Evolutionary conservation across 2,329 filamentous ascomycete genomes (phyloP).

Genomic region (Claviceps capensis): DNA sequence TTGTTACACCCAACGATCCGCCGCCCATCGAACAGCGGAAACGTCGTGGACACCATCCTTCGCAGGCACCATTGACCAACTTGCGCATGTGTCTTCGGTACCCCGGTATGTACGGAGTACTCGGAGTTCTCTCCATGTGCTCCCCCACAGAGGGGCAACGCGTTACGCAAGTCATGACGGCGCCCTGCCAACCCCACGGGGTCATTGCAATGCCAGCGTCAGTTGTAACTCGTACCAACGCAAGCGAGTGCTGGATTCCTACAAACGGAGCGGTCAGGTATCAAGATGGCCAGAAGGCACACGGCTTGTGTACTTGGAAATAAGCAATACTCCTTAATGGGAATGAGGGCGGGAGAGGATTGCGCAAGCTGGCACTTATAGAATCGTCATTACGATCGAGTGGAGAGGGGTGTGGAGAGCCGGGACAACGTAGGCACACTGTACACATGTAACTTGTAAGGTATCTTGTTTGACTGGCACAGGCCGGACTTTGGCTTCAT

Average conservation of each 20-base stretch:
- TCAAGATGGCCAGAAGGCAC: slow-evolving; percentile 13
- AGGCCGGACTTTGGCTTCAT: not conserved
- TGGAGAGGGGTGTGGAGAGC: not conserved
- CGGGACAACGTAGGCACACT: too few relatives aligned
- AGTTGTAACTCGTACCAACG: not conserved
- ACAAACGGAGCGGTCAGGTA: slow-evolving; percentile 13
- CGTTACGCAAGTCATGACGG: slow-evolving; percentile 1
- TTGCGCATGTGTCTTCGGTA: too few relatives aligned
- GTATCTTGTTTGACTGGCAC: too few relatives aligned
- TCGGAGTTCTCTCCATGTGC: too few relatives aligned
- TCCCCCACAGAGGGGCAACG: too few relatives aligned
- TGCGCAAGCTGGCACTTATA: slow-evolving; percentile 6
- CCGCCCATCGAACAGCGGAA: slow-evolving; percentile 11
- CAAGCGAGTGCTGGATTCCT: slow-evolving; percentile 11
- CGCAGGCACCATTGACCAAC: too few relatives aligned
- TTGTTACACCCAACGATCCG: slow-evolving; percentile 8
- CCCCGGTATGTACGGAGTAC: too few relatives aligned
- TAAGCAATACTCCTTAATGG: too few relatives aligned
- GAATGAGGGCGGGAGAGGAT: not conserved
- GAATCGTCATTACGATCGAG: slow-evolving; percentile 20
- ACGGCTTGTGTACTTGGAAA: not conserved
- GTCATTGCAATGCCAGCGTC: too few relatives aligned
- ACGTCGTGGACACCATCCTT: slow-evolving; percentile 2
- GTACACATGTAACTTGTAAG: too few relatives aligned
- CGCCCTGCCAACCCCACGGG: slow-evolving; percentile 1